Evolutionary conservation across 805 yeast species (phyloP), one percentile per base, ranked within the genome.

Genomic region (Yamadazyma endophytica): DNA sequence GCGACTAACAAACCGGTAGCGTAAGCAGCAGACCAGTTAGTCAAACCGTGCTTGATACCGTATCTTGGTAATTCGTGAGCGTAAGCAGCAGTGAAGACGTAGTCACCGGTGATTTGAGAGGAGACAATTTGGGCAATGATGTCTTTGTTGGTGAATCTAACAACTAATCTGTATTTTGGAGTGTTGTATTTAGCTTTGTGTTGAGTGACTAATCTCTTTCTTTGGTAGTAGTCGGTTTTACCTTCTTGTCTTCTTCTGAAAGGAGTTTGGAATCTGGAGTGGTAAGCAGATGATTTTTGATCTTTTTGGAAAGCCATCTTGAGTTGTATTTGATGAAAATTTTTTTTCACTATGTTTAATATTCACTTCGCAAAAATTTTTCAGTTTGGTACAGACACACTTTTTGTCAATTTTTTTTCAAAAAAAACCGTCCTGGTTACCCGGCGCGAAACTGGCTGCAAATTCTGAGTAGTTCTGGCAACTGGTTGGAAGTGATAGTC

Each of bases 161-260:
- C 97, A 51, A 92, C 98, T 63, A 92, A 79, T 82, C 98, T 89
- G 86, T 90, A 92, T 80, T 92, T 92, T 75, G 98, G 98, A 65
- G 96, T 68, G 83, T 79, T 82, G 94, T 92, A 92, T 80, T 92
- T 92, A 68, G 96, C 96, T 89, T 92, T 92, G 92, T 90, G 96
- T 79, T 92, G 98, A 61, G 97, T 79, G 63, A 92, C 92, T 66
- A 92, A 78, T 78, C 97, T 88, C 95, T 92, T 92, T 82, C 98
- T 89, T 72, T 92, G 96, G 82, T 89, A 92, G 95, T 89, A 92
- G 73, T 92, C 98, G 67, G 98, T 92, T 82, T 92, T 92, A 77
- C 98, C 98, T 77, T 92, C 97, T 70, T 95, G 86, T 84, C 98
- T 86, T 82, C 98, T 89, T 75, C 98, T 88, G 96, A 89, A 92